Conservation (phyloP, 495 filamentous ascomycete genomes). For the Pseudoneurospora amorphoporcata region DNA sequence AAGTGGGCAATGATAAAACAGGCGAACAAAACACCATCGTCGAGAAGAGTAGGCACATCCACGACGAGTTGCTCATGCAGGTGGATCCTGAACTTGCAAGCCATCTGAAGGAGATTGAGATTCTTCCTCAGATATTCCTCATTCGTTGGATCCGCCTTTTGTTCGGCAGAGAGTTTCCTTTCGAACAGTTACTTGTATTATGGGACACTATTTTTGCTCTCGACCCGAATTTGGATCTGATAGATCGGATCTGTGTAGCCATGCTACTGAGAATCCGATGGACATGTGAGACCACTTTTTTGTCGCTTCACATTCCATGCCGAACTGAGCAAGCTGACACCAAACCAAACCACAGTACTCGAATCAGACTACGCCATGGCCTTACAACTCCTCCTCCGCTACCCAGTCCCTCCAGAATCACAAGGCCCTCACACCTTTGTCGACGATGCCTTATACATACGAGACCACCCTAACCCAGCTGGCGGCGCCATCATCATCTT, state of each 20-base stretch:
- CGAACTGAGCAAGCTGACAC: not conserved
- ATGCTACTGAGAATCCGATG: slow-evolving; percentile 92
- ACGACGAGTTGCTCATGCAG: slow-evolving; percentile 64
- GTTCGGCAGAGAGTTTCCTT: slow-evolving; percentile 88
- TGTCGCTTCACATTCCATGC: not conserved
- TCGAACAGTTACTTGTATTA: slow-evolving; percentile 68
- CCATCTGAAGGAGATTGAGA: slow-evolving; percentile 74
- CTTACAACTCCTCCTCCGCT: slow-evolving; percentile 70
- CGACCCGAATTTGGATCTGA: slow-evolving; percentile 68
- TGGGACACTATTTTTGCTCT: slow-evolving; percentile 92
- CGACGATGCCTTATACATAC: slow-evolving; percentile 77
- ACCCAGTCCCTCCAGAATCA: slow-evolving; percentile 54
- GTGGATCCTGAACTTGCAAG: slow-evolving; percentile 73
- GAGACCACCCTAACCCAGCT: slow-evolving; percentile 59
- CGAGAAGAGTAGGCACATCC: slow-evolving; percentile 71
- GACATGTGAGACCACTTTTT: slow-evolving; percentile 52
- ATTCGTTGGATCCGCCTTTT: slow-evolving; percentile 94
- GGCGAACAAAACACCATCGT: slow-evolving; percentile 59
- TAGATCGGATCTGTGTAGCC: slow-evolving; percentile 81
- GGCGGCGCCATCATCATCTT: slow-evolving; percentile 66
- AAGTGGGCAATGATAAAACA: slow-evolving; percentile 38
- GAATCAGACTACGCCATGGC: slow-evolving; percentile 78
- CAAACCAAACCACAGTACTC: slow-evolving; percentile 48
- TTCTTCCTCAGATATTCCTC: slow-evolving; percentile 93
- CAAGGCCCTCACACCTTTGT: slow-evolving; percentile 68